Evolutionary conservation across 2,329 filamentous ascomycete species (phyloP).

Genomic region (Aspergillus brasiliensis): DNA sequence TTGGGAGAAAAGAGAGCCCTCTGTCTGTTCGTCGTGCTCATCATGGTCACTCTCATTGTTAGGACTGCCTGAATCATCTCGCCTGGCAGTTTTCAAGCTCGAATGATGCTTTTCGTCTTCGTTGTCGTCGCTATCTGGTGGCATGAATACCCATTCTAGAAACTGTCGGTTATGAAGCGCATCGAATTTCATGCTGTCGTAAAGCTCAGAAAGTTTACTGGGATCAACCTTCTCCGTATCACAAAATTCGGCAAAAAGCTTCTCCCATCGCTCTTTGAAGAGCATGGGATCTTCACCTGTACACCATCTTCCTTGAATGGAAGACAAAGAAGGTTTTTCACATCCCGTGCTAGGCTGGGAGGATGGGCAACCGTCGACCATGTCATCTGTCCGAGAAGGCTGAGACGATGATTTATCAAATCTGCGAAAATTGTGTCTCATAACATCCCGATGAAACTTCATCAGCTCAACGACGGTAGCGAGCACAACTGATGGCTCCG

Average conservation of each 20-base stretch:
- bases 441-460: slow-evolving; percentile 94
- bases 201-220: slow-evolving; percentile 96
- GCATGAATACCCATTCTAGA: slow-evolving; percentile 95
- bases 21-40: slow-evolving; percentile 33
- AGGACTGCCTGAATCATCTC: slow-evolving; percentile 19
- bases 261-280: slow-evolving; percentile 97
- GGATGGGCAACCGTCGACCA: slow-evolving; percentile 5
- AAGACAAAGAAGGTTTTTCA: slow-evolving; percentile 59
- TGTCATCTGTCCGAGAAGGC: neutral
- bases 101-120: slow-evolving; percentile 57
- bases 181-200: slow-evolving; percentile 99
- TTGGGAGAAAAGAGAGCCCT: slow-evolving; percentile 39
- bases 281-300: slow-evolving; percentile 92
- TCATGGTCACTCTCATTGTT: slow-evolving; percentile 24
- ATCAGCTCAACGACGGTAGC: slow-evolving; percentile 91
- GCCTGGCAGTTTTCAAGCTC: slow-evolving; percentile 21
- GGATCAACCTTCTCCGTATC: slow-evolving; percentile 98
- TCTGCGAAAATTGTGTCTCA: slow-evolving; percentile 90
- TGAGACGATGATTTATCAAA: slow-evolving; percentile 59
- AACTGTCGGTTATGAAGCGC: slow-evolving; percentile 96
- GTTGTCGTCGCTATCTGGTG: slow-evolving; percentile 74
- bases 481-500: slow-evolving; percentile 91
- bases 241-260: slow-evolving; percentile 93
- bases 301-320: slow-evolving; percentile 90
- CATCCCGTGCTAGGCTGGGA: slow-evolving; percentile 20